Evolutionary conservation across 768 basidiomycete species (phyloP), one percentile per base, ranked within the genome.

Genomic region (Termitomyces sp.): DNA sequence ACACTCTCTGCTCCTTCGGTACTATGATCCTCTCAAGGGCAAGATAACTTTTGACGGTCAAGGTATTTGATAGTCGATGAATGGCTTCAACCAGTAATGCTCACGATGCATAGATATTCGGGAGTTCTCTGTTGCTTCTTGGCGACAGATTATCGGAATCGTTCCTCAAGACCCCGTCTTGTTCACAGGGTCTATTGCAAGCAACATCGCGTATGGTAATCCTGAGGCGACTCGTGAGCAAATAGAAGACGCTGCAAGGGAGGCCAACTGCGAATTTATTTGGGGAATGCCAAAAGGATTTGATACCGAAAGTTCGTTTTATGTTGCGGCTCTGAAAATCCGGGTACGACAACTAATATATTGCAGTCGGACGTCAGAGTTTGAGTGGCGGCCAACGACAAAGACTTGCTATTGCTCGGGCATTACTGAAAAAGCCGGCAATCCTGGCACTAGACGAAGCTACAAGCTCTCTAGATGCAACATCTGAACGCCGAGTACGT

Each of bases 251-350:
- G 95, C 93, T 0, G 95, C 95, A 0, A 79, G 89, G 20, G 83
- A 92, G 59, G 96, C 96, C 2, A 97, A 98, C 65, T 98, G 95
- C 72, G 94, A 96, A 66, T 98, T 96, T 68, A 87, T 98, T 6
- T 93, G 93, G 89, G 88, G 90, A 16, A 85, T 98, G 80, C 95
- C 95, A 11, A 80, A 93, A 58, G 94, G 95, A 0, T 96, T 96
- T 65, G 95, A 97, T 65, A 98, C 96, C 0, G 80, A 87, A 65
- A 95, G 94, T 95, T 62, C 65, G 91, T 60, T n/a, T 24, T 51
- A 24, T 54, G 3, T 44, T 49, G 22, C 22, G 4, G 13, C 27
- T 39, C 13, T 3, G 41, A 33, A 39, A 13, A 33, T 15, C n/a
- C 3, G 22, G 24, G 31, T 15, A 44, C 15, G 36, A 13, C 7